Base-by-base conservation (phyloP, 257 asterid genomes). In the Lycium ferocissimum region DNA sequence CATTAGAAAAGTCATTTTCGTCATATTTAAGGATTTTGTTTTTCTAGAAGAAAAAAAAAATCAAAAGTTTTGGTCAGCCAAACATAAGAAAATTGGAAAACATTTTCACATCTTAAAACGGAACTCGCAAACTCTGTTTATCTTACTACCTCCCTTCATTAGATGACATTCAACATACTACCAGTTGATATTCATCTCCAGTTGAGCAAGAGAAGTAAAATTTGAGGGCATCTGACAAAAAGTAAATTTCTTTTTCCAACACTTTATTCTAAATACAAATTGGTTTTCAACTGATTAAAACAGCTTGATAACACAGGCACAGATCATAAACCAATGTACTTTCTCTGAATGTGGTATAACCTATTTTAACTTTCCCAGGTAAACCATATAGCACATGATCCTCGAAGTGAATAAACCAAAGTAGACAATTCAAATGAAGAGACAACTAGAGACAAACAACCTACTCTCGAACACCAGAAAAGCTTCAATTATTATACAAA, bases 361-460 rank as follows among this genome's bases (percentile, higher is more conserved):
- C n/a, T 58, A 5, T 58, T 17, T 18, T 13, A 62, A 73, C 61
- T 73, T 73, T 47, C 20, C 59, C 11, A 47, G 37, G 17, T 20
- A 47, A 49, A 75, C 62, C 47, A 49, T 47, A 12, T 40, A 47
- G 20, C 22, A 12, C 61, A 20, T 11, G 20, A 22, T 22, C 43
- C 0, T 51, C 62, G 3, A 11, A 22, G 8, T 22, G 12, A 75
- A 47, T 13, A 75, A 75, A n/a, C 0, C 3, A 5, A 72, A 9
- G 57, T 49, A 22, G 61, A 45, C 9, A 73, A 49, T 75, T 11
- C n/a, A 49, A 49, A 75, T 75, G 81, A 75, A 75, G 61, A 11
- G 9, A 75, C 11, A n/a, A 7, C 59, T 0, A 73, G 1, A 49
- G n/a, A 75, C 13, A 47, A 20, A 72, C 63, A 75, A 20, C 43